Percentiles rank a stretch among this genome's conserved stretches.
Evolutionary conservation across 1,284 basidiomycete genomes (phyloP).

Genomic region (Athelia psychrophila): DNA sequence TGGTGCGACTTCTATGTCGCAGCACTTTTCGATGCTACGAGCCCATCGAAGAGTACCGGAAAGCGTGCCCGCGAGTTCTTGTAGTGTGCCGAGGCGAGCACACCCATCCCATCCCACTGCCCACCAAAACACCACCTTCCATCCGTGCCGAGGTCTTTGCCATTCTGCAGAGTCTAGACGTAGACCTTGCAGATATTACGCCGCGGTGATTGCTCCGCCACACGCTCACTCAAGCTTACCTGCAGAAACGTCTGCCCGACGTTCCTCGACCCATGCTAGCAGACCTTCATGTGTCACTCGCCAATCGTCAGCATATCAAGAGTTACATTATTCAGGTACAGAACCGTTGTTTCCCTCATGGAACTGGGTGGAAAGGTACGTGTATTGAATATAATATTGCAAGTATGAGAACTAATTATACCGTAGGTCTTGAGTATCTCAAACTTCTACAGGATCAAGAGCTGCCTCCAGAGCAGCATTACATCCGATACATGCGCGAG

Average conservation of each 20-base stretch:
- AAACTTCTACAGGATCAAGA: conserved; percentile 7
- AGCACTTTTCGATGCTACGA: conserved; percentile 11
- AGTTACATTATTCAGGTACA: conserved; percentile 15
- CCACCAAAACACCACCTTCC: conserved; percentile 11
- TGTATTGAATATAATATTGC: background rate
- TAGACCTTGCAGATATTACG: conserved; percentile 20
- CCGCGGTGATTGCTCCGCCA: conserved; percentile 18
- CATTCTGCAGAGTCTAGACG: conserved; percentile 7
- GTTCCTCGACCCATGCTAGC: conserved; percentile 10
- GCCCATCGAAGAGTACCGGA: conserved; percentile 12
- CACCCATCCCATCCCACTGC: conserved; percentile 15
- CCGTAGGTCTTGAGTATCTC: conserved; percentile 4
- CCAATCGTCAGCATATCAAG: conserved; percentile 13
- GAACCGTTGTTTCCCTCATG: conserved; percentile 5
- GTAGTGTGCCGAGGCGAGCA: conserved; percentile 11
- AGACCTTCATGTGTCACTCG: conserved; percentile 20
- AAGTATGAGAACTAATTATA: background rate
- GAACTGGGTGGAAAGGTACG: conserved; percentile 14
- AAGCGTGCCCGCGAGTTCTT: conserved; percentile 12
- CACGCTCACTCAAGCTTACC: conserved; percentile 10
- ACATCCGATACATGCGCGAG: conserved; percentile 13
- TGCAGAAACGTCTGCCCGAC: conserved; percentile 6
- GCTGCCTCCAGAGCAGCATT: conserved; percentile 3
- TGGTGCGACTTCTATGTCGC: conserved; percentile 8
- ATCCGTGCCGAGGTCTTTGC: conserved; percentile 7